Conservation (phyloP, 1,139 yeast species). For the Eremothecium cymbalariae region DNA sequence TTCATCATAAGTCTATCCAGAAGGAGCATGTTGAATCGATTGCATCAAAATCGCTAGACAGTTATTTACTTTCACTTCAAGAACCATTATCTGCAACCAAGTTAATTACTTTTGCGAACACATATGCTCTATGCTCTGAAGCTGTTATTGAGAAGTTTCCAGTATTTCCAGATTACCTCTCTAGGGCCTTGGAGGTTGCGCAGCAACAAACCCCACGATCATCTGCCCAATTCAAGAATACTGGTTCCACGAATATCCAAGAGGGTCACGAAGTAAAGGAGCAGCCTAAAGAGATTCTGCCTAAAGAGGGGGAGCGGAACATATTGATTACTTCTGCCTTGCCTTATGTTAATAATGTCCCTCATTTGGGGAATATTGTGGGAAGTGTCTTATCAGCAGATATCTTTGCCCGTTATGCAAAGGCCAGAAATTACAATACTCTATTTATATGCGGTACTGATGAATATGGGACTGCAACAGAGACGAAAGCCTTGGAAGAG, state of each 20-base stretch:
- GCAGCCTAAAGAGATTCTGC: conserved; percentile 37
- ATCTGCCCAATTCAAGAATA: conserved; percentile 40
- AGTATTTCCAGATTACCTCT: conserved; percentile 36
- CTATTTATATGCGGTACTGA: conserved; percentile 93
- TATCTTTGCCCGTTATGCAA: conserved; percentile 83
- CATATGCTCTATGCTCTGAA: conserved; percentile 30
- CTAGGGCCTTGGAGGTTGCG: conserved; percentile 36
- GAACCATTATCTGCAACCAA: conserved; percentile 28
- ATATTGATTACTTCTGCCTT: conserved; percentile 88
- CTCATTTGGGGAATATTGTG: conserved; percentile 93
- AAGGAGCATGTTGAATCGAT: conserved; percentile 21
- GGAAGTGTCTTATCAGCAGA: conserved; percentile 96
- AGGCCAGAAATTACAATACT: conserved; percentile 81
- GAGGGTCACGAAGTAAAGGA: conserved; percentile 37
- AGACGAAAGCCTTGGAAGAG: conserved; percentile 94
- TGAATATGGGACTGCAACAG: conserved; percentile 99
- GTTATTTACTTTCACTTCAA: conserved; percentile 22
- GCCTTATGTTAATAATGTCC: conserved; percentile 96
- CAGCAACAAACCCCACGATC: conserved; percentile 30
- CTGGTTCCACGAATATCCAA: conserved; percentile 47
- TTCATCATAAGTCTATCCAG: conserved; percentile 17
- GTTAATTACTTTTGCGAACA: conserved; percentile 33
- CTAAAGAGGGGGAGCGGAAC: conserved; percentile 65
- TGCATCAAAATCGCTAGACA: conserved; percentile 33
- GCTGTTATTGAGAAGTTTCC: conserved; percentile 24